Conservation (phyloP, 345 rosid species). For the Gossypium mustelinum region DNA sequence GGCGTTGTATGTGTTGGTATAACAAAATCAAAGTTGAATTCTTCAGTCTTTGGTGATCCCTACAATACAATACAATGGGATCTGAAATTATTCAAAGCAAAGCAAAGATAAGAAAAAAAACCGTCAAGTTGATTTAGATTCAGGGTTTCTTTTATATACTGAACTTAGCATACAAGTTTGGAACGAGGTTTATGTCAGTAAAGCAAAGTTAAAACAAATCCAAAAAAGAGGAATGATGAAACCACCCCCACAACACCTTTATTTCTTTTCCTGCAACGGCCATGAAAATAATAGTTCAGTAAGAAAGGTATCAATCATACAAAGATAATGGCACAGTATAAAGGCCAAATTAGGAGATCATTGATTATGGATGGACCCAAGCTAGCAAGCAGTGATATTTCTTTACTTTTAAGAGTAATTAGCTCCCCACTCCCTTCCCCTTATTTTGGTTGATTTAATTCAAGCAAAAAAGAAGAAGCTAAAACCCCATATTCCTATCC, state of each 20-base stretch:
- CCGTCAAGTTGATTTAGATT: no score
- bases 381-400: slow-evolving; percentile 30
- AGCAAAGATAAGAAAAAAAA: no score
- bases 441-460: slow-evolving; percentile 23
- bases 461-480: slow-evolving; percentile 18
- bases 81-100: not conserved
- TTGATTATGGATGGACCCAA: slow-evolving; percentile 33
- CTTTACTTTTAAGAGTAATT: slow-evolving; percentile 64
- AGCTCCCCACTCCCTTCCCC: slow-evolving; percentile 16
- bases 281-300: not conserved
- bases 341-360: slow-evolving; percentile 2
- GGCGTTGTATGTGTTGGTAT: no score
- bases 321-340: not conserved
- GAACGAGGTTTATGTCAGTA: not conserved
- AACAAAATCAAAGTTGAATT: no score
- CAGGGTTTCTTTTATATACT: no score
- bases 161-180: no score
- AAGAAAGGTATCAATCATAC: not conserved
- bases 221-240: slow-evolving; percentile 2
- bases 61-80: no score
- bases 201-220: not conserved
- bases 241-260: not conserved
- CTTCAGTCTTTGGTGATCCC: no score
- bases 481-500: slow-evolving; percentile 2
- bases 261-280: not conserved